phyloP scores from a whole-genome alignment of 805 yeast genomes.

The Lachancea nothofagi region DNA sequence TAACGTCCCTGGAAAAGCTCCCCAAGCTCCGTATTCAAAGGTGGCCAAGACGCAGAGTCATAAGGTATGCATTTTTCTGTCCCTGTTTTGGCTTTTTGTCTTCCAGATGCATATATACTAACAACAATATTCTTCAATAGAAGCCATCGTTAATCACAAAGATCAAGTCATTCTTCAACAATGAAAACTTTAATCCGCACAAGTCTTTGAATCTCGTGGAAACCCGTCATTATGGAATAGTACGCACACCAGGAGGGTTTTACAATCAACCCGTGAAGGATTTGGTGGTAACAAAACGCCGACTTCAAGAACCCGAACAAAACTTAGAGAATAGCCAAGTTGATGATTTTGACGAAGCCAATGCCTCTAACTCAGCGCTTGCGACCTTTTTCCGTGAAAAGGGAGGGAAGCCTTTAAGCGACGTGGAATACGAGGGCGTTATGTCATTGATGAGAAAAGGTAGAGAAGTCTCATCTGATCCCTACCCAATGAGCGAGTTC shows the following conservation, averaged over 20 bases:
- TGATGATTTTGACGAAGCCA: slow-evolving; percentile 12
- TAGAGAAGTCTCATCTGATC: slow-evolving; percentile 8
- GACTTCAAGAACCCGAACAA: background rate
- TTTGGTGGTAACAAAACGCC: background rate
- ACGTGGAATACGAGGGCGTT: slow-evolving; percentile 79
- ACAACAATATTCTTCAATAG: slow-evolving; percentile 1
- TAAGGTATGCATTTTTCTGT: slow-evolving; percentile 11
- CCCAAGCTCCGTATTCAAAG: slow-evolving; percentile 19
- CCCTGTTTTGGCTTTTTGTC: background rate
- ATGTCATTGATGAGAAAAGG: slow-evolving; percentile 46
- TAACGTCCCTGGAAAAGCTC: slow-evolving; percentile 1
- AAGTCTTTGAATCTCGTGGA: background rate
- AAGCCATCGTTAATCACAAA: slow-evolving; percentile 7
- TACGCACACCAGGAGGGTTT: slow-evolving; percentile 27
- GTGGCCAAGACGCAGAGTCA: slow-evolving; percentile 8
- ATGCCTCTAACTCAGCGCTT: slow-evolving; percentile 44
- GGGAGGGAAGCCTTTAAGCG: slow-evolving; percentile 69
- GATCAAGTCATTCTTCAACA: slow-evolving; percentile 9
- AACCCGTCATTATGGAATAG: background rate
- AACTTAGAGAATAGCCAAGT: slow-evolving; percentile 8
- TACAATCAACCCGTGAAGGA: slow-evolving; percentile 10
- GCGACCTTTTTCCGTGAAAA: slow-evolving; percentile 67
- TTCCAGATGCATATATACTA: slow-evolving; percentile 8
- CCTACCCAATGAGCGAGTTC: slow-evolving; percentile 4
- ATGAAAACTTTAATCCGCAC: slow-evolving; percentile 4